Evolutionary conservation across 305 asterid species (phyloP), one percentile per base, ranked within the genome.

Genomic region (Nicotiana rustica): DNA sequence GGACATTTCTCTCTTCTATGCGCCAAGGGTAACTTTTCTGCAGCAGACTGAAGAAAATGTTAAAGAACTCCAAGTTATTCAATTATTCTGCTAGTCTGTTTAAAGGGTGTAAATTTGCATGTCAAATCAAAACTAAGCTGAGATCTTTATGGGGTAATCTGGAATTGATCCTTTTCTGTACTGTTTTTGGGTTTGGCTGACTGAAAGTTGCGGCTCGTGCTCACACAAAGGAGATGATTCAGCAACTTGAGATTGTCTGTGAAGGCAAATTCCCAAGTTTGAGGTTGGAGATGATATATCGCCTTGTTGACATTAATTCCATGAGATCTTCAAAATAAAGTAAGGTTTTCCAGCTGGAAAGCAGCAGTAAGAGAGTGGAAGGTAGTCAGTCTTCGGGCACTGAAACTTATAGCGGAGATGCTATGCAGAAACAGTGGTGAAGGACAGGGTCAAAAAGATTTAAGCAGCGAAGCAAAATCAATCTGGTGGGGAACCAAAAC

Each of bases 211-310:
- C 29, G 62, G 41, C 62, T 73, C 29, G 79, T 47, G 62, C 44
- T 66, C 19, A 31, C 33, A 71, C 36, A 21, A 44, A 19, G 36
- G 78, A 33, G 78, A 71, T 19, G 62, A 21, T 49, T 73, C 29
- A 25, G 13, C 41, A 73, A 21, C 62, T 73, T 21, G 21, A 47
- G 79, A 47, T 44, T 70, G 36, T 71, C 19, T 71, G 21, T 21
- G 38, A 44, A 47, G 17, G 78, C 61, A 71, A 71, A 47, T 44
- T 25, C 19, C 61, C 10, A 6, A 71, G 61, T 38, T 71, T 52
- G 21, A 7, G 78, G 21, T 21, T 12, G 61, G 61, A 71, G 78
- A 71, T 19, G 13, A 71, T 71, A 47, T 29, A 71, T 71, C 61
- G 38, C 29, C 10, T 71, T 71, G 14, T 21, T 21, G 60, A 41